Base-by-base conservation (phyloP, 2,329 filamentous ascomycete genomes). In the Xylariomycetidae sp. region DNA sequence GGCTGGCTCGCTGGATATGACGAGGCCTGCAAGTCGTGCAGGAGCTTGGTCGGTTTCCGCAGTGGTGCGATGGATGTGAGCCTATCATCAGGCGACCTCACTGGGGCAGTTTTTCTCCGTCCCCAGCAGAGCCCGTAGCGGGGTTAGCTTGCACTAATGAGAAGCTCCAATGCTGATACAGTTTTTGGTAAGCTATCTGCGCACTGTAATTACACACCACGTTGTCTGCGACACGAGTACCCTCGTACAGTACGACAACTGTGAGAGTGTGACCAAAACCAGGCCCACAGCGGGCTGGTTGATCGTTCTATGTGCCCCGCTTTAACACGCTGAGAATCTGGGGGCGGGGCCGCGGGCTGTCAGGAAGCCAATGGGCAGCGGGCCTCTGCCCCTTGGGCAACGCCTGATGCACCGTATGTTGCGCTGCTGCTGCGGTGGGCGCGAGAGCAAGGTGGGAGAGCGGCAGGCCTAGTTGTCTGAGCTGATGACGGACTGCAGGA, bases 251-350 rank as follows among this genome's bases (percentile, higher is more conserved):
- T 20, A 10, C n/a, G 26, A 22, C 19, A 19, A 42, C 32, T 6
- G 38, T 29, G 35, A 29, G 16, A 38, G 35, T 34, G 43, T 46
- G 43, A 44, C 36, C 43, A 42, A 19, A 19, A 10, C n/a, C 12
- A 17, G 47, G 31, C 33, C 47, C 50, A 46, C 41, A 37, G 40
- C 32, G 24, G n/a, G 24, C 29, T 31, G 38, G 43, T 32, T 43
- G 44, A 52, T 50, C 46, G 24, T 33, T 30, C 38, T 35, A 23
- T 9, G 19, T 28, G 34, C 28, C 37, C 47, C 47, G 37, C 29
- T 17, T 34, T 22, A 24, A 19, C 17, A 25, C 37, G 33, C 25
- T 9, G 18, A 29, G 46, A 53, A 53, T 53, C 50, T 49, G 50
- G 50, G 50, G 50, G 44, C 47, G 47, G 48, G 44, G 44, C 28